Base-by-base conservation (phyloP, 768 basidiomycete species). In the Termitomyces sp. region DNA sequence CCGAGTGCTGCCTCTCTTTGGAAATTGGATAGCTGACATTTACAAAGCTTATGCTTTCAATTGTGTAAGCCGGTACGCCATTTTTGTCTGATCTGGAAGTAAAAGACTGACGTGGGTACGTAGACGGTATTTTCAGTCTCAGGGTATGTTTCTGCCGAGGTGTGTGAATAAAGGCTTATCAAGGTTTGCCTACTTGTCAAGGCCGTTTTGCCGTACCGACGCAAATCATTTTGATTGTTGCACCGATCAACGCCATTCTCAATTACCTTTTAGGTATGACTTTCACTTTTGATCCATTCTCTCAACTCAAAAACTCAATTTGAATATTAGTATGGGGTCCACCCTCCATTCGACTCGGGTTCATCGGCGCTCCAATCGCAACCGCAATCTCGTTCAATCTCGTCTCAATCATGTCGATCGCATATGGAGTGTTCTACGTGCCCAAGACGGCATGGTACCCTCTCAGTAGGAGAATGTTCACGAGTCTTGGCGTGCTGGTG, bases 281-380 rank as follows among this genome's bases (percentile, higher is more conserved):
- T 47, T 14, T 17, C 12, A 34, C 41, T 30, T 14, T 7, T 54
- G n/a, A 12, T 19, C 5, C n/a, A 12, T 43, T 11, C 19, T 14
- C 10, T n/a, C 45, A 45, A 27, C 46, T 39, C 17, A 23, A 30
- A 12, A 55, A 28, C 23, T 45, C 40, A 21, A 61, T 61, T n/a
- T 3, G 2, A n/a, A 23, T 21, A 27, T 48, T 28, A 79, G 91
- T 95, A 0, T 94, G 91, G 92, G 93, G 93, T 1, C 93, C 93
- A 0, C 73, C 80, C 41, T 75, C 83, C 3, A 73, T 97, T 54
- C 78, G 89, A 14, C 75, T 98, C 2, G 95, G 95, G 1, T 99
- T 91, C 71, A 83, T 90, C 51, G 96, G 96, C 16, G 96, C 95
- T 3, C 96, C 96, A 0, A 77, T 98, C n/a, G 89, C 95, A 1